These are phyloP conservation scores for Anthracocystis panici-leucophaei DNA, from an alignment of 1,284 basidiomycete species.

Conservation along the genomic window DNA sequence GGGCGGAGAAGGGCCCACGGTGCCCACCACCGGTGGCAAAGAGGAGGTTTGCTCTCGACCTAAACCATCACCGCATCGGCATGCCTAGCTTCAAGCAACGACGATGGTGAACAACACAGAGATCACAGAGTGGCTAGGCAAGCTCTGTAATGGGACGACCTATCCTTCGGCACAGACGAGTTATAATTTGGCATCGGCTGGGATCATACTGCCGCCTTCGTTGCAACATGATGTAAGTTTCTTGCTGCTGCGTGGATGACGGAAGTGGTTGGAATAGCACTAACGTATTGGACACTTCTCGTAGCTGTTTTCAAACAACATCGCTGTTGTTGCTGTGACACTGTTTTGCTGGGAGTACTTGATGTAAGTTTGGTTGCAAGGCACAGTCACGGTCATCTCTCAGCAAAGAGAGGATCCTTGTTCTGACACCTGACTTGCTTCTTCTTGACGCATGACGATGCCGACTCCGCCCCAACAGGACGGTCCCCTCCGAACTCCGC, in stretches of 20 bases:
- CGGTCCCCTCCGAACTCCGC: constrained; percentile 33
- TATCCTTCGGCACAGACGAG: neutral
- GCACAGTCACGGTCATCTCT: no score
- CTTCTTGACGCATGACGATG: neutral
- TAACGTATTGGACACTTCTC: neutral
- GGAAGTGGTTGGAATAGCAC: neutral
- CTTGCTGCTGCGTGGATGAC: neutral
- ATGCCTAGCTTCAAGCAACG: neutral
- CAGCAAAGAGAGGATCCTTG: neutral
- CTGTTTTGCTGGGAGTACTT: constrained; percentile 42
- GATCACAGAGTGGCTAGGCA: neutral
- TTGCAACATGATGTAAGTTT: constrained; percentile 23
- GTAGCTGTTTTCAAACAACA: constrained; percentile 18
- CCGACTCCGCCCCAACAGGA: constrained; percentile 4
- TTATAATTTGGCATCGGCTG: neutral
- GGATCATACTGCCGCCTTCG: constrained; percentile 11
- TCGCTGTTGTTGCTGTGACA: constrained; percentile 32
- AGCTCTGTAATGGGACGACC: constrained; percentile 1
- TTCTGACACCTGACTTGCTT: neutral
- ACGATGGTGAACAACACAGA: constrained; percentile 1
- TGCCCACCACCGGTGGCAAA: no score
- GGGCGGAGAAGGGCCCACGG: no score
- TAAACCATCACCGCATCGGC: neutral
- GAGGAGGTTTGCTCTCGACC: no score
- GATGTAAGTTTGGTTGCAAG: constrained; percentile 19